Evolutionary conservation across 2,329 filamentous ascomycete genomes (phyloP), one percentile per base, ranked within the genome.

Genomic region (Aspergillus fischeri): DNA sequence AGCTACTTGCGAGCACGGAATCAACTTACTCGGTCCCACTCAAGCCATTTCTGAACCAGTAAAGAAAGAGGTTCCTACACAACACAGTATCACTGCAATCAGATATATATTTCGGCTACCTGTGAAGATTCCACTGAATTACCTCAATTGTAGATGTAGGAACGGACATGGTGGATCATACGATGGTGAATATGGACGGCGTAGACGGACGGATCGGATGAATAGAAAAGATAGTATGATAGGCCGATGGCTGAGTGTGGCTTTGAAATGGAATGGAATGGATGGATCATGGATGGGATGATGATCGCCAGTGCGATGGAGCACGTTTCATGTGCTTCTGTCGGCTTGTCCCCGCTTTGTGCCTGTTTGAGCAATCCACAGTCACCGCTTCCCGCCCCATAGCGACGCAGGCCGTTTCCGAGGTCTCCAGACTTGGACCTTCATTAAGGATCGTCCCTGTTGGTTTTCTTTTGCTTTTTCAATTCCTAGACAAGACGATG

Each of bases 21-120:
- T 35, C 21, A 42, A 56, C 60, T 38, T 69, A 77, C 75, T 67
- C 80, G 70, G 68, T 86, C 84, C 64, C 83, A 78, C 57, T 78
- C 74, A n/a, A 86, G 76, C 84, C 84, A 86, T 71, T 78, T 78
- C 62, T 79, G 65, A 54, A 82, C 79, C 56, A 85, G 71, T 17
- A 63, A 65, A 48, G 67, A 67, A 42, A 76, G 63, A 4, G 72
- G 63, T 60, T 69, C 65, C 74, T 77, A 59, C 29, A 45, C 17
- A 25, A 21, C n/a, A 20, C 38, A 32, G 27, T 28, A 28, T 45
- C 27, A 10, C 11, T 7, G 3, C 44, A 47, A 47, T 47, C 44
- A 47, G 44, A 47, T 27, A 47, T 47, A 47, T 17, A 47, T 24
- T 38, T 14, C 44, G 25, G 10, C 44, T 47, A 24, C 14, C 10